phyloP scores from a whole-genome alignment of 495 filamentous ascomycete genomes.

The Penicillium daleae region DNA sequence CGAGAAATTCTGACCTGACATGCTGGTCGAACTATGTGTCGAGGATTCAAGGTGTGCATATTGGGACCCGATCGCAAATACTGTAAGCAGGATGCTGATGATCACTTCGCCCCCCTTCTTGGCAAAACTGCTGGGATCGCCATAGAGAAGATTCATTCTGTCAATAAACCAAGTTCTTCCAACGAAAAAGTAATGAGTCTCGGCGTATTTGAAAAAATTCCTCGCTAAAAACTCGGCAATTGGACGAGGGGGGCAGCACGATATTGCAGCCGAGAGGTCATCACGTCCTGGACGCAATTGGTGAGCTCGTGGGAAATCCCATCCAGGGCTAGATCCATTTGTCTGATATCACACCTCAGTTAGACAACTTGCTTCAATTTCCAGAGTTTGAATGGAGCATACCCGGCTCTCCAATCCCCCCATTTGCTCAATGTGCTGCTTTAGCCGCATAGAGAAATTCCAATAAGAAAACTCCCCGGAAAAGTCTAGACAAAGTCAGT shows the following conservation, averaged over 20 bases:
- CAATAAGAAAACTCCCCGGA: conserved; percentile 48
- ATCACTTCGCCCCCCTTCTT: conserved; percentile 34
- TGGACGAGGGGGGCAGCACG: conserved; percentile 40
- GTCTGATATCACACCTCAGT: not conserved
- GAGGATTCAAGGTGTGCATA: conserved; percentile 43
- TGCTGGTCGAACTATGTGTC: not conserved
- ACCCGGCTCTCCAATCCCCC: conserved; percentile 22
- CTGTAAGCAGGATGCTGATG: conserved; percentile 39
- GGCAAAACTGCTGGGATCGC: conserved; percentile 13
- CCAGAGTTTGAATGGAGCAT: not conserved
- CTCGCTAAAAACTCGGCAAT: conserved; percentile 43
- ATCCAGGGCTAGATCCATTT: not conserved
- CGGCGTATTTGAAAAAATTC: conserved; percentile 43
- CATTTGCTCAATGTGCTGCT: conserved; percentile 37
- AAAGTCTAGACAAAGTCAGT: conserved; percentile 32
- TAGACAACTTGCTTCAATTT: not conserved
- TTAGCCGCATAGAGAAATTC: conserved; percentile 45
- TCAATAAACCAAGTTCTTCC: not conserved
- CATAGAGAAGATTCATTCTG: conserved; percentile 1
- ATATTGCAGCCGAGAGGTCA: conserved; percentile 31
- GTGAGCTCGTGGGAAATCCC: conserved; percentile 4
- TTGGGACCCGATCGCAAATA: conserved; percentile 49
- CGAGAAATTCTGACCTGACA: not conserved
- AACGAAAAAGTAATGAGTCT: conserved; percentile 42
- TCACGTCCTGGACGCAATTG: not conserved